Conservation (phyloP, 192 early-diverging fungal genomes). For the Coemansia sp. region DNA sequence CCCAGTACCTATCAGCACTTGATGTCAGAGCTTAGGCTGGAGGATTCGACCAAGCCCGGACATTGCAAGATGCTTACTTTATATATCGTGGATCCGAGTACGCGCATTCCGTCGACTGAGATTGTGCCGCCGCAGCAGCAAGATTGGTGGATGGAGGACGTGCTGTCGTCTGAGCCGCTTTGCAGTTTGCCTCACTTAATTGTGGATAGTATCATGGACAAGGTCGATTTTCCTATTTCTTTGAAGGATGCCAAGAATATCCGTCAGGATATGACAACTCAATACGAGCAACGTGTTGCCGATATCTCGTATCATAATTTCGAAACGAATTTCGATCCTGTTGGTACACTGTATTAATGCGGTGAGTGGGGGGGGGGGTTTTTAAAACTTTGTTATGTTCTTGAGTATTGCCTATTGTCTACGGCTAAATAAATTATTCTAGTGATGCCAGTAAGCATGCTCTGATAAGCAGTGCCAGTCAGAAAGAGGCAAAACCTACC, state of each 20-base stretch:
- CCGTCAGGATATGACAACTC: conserved; percentile 45
- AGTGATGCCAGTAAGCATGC: too few species aligned
- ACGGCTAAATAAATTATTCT: too few species aligned
- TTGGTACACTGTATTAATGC: too few species aligned
- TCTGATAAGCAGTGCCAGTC: too few species aligned
- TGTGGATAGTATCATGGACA: conserved; percentile 1
- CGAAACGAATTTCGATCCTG: neutral
- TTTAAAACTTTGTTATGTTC: too few species aligned
- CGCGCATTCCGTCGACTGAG: conserved; percentile 54
- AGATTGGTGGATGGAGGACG: conserved; percentile 27
- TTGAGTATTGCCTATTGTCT: too few species aligned
- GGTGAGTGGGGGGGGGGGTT: too few species aligned
- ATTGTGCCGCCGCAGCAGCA: conserved; percentile 65
- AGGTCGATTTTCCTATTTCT: neutral
- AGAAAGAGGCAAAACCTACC: too few species aligned
- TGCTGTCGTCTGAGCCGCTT: neutral
- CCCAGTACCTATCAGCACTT: conserved; percentile 71
- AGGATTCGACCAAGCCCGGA: conserved; percentile 59
- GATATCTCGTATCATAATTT: neutral
- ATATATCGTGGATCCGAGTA: conserved; percentile 66
- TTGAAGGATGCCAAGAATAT: conserved; percentile 42
- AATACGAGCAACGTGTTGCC: conserved; percentile 2
- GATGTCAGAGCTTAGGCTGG: conserved; percentile 60
- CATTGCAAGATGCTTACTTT: conserved; percentile 67
- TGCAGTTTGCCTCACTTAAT: conserved; percentile 15